Conservation (phyloP, 2,329 filamentous ascomycete species). For the Fusarium veterinarium region DNA sequence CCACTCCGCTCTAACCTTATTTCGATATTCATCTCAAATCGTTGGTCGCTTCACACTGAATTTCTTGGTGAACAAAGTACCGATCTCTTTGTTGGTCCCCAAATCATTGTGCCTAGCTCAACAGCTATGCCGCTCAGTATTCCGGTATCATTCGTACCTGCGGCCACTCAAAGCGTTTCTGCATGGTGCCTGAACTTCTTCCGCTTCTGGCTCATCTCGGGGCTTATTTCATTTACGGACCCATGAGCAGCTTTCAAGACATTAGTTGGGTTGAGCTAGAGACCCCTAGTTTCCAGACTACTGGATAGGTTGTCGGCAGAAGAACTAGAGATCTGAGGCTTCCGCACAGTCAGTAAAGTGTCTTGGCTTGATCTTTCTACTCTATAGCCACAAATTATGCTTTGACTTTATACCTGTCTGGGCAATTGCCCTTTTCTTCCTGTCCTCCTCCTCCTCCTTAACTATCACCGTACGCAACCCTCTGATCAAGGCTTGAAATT, state of each 20-base stretch:
- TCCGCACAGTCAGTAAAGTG: slow-evolving; percentile 8
- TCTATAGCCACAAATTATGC: slow-evolving; percentile 24
- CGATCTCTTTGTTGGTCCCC: neutral
- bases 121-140: neutral
- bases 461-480: neutral
- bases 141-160: neutral
- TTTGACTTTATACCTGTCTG: slow-evolving; percentile 11
- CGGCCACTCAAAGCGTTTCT: neutral
- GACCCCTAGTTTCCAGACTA: slow-evolving; percentile 1
- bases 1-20: slow-evolving; percentile 29
- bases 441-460: neutral
- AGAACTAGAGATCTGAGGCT: neutral
- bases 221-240: neutral
- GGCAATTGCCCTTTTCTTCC: neutral
- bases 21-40: neutral
- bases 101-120: neutral
- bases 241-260: neutral
- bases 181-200: neutral
- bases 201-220: neutral
- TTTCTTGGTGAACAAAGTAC: neutral
- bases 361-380: slow-evolving; percentile 1
- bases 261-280: neutral
- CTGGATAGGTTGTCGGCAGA: neutral
- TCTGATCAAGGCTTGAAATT: neutral
- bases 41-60: neutral